Evolutionary conservation across 495 filamentous ascomycete genomes (phyloP), one percentile per base, ranked within the genome.

Genomic region (Penicillium argentinense): DNA sequence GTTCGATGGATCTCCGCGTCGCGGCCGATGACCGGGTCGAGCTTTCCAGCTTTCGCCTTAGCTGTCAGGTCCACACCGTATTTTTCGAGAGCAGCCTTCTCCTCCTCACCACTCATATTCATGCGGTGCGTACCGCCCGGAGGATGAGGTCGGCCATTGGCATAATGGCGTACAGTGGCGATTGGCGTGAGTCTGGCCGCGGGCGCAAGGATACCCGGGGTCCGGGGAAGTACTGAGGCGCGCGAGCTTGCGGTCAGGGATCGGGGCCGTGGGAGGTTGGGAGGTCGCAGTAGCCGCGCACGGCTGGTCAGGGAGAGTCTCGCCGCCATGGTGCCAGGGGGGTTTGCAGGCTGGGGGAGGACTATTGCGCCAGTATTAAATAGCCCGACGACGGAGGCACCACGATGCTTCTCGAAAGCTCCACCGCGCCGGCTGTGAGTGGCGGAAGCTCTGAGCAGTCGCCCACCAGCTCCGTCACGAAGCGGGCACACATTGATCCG

Each of bases 1-100:
- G 92, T 96, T 36, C 95, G 77, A 61, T 96, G 87, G 37, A 97
- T 95, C 67, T 96, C 90, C 6, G 81, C 75, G 54, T 96, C 90
- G 62, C 93, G 78, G 16, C 93, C 93, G 65, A 98, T 97, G 5
- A 97, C 90, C 1, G 93, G 93, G 57, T 98, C 93, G 5, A 98
- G 76, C 64, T 96, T 97, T 34, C 93, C 93, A 19, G 83, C 86
- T 59, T 77, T 89, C 21, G 93, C 93, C 56, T 79, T 82, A 5
- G 82, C 88, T 7, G 93, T 97, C 41, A 98, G 74, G 63, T 98
- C 92, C 43, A 95, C 75, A 42, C 93, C 93, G 62, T 83, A 98
- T 64, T 95, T 78, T 64, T 97, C 92, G 23, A 97, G 65, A 1
- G 93, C 89, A 5, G 89, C 68, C 62, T 96, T 91, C 64, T 96